phyloP scores from a whole-genome alignment of 202 grass and related monocot species.

The Dendrocalamus latiflorus region DNA sequence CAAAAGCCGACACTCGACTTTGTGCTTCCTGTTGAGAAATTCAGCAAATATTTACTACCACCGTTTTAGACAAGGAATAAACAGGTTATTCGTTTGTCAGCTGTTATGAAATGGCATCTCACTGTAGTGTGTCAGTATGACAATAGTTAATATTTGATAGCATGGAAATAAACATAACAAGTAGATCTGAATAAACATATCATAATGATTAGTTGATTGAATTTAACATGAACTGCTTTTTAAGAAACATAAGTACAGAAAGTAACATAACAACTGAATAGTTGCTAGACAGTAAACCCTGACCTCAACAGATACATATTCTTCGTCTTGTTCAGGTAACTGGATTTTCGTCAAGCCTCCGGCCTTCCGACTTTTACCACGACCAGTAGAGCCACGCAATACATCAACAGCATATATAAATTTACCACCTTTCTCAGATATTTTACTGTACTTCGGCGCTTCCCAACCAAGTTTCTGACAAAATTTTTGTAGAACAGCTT shows the following conservation, averaged over 20 bases:
- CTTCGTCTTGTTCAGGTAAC: conserved; percentile 59
- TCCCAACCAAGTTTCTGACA: conserved; percentile 98
- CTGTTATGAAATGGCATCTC: background rate
- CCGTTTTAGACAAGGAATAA: background rate
- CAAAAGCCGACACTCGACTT: conserved; percentile 76
- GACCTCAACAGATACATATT: conserved; percentile 86
- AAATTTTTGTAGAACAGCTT: conserved; percentile 78
- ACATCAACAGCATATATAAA: conserved; percentile 85
- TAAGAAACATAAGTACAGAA: background rate
- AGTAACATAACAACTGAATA: conserved; percentile 13
- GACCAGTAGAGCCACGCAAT: conserved; percentile 67
- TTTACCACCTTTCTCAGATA: conserved; percentile 70
- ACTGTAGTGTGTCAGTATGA: background rate
- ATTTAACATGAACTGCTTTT: background rate
- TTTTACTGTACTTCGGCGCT: conserved; percentile 79
- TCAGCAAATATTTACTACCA: conserved; percentile 2
- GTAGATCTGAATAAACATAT: conserved; percentile 1
- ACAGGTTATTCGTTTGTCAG: background rate
- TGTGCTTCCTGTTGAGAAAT: conserved; percentile 75
- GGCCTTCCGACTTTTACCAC: conserved; percentile 92
- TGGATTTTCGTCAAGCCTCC: conserved; percentile 86
- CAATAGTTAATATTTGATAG: background rate
- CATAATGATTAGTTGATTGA: conserved; percentile 3
- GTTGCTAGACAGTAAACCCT: background rate
- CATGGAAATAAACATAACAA: background rate